Percentiles rank a stretch among this genome's conserved stretches.
phyloP scores from a whole-genome alignment of 2,329 filamentous ascomycete species.

The Cercospora sojina region DNA sequence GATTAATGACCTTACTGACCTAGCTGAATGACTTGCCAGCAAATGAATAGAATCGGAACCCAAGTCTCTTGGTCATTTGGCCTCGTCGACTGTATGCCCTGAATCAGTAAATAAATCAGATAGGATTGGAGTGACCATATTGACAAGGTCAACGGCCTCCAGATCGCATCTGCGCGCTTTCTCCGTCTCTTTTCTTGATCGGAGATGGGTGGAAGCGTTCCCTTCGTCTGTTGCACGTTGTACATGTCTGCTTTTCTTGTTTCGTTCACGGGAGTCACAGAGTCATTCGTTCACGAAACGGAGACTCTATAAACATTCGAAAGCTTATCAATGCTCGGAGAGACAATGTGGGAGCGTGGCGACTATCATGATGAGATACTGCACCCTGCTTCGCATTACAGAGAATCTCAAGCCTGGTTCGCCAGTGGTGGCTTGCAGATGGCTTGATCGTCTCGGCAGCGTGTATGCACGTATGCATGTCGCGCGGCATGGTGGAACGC shows the following conservation, averaged over 20 bases:
- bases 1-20: not conserved
- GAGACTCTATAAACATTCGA: no score
- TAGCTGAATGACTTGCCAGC: not conserved
- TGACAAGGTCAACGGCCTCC: not conserved
- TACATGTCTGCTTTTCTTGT: not conserved
- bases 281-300: not conserved
- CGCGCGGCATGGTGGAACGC: not conserved
- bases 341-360: no score
- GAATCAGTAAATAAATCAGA: not conserved
- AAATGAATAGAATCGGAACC: not conserved
- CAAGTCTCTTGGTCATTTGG: not conserved
- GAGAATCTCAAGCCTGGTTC: not conserved
- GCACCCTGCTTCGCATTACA: no score
- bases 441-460: not conserved
- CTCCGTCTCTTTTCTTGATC: not conserved
- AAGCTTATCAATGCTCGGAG: not conserved
- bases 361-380: no score
- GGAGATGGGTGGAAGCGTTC: not conserved
- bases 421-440: not conserved
- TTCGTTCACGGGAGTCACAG: not conserved
- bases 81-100: not conserved
- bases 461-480: not conserved
- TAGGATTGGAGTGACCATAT: not conserved
- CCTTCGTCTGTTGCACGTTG: not conserved
- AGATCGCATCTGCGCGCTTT: not conserved